Evolutionary conservation across 2,329 filamentous ascomycete species (phyloP).

Genomic region (Diplodia intermedia): DNA sequence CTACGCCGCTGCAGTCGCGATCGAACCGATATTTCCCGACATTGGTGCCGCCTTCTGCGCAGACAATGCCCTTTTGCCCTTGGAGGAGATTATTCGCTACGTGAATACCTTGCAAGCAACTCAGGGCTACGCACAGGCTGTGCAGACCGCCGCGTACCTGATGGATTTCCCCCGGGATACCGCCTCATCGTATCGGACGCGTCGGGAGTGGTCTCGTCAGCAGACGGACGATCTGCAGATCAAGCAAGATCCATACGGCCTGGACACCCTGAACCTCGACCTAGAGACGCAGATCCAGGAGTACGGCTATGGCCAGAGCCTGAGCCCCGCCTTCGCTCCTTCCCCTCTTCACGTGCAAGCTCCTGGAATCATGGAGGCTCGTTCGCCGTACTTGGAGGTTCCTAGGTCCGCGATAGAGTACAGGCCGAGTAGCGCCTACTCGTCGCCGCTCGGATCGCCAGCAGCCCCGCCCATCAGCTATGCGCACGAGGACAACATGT

Average conservation of each 20-base stretch:
- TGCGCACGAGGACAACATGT: constrained; percentile 50
- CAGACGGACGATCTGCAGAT: constrained; percentile 45
- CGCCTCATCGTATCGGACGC: constrained; percentile 51
- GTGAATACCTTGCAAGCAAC: constrained; percentile 69
- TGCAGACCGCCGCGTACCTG: constrained; percentile 53
- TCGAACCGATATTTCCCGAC: constrained; percentile 91
- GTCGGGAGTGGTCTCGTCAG: constrained; percentile 49
- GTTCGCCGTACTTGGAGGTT: constrained; percentile 55
- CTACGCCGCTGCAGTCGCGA: constrained; percentile 83
- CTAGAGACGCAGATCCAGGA: constrained; percentile 51
- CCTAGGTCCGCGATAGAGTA: constrained; percentile 48
- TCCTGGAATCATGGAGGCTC: constrained; percentile 43
- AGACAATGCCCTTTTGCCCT: constrained; percentile 73
- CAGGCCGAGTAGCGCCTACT: constrained; percentile 42
- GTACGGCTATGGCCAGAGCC: constrained; percentile 51
- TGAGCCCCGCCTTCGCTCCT: constrained; percentile 59
- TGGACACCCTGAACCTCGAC: constrained; percentile 50
- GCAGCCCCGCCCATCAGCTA: constrained; percentile 45
- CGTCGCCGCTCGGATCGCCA: constrained; percentile 48
- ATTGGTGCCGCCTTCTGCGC: constrained; percentile 82
- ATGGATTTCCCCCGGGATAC: constrained; percentile 56
- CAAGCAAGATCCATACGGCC: constrained; percentile 45
- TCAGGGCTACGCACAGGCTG: constrained; percentile 50
- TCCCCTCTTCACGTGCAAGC: constrained; percentile 53
- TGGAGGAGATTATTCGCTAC: constrained; percentile 84